Evolutionary conservation across 2,329 filamentous ascomycete genomes (phyloP), one percentile per base, ranked within the genome.

Genomic region (Nectriaceae sp.): DNA sequence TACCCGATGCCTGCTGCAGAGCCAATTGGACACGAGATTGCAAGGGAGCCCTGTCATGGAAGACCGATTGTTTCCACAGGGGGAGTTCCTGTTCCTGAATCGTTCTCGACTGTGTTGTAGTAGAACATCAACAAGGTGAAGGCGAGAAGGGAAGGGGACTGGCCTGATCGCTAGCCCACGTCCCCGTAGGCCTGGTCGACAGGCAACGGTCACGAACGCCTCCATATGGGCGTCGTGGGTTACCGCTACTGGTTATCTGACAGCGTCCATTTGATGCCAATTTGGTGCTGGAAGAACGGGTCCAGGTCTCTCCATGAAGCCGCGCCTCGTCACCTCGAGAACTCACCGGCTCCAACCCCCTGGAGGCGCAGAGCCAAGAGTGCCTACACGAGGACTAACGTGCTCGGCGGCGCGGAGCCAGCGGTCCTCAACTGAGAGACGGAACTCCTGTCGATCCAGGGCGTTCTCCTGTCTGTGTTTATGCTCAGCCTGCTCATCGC

Each of bases 391-490:
- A 42, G 11, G 6, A 29, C 24, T 29, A 29, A 29, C 6, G 24
- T 29, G 24, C 24, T 29, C 6, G 24, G 24, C 24, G 24, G 13
- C 24, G 24, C 13, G 13, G 24, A 29, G 24, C 24, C 24, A 29
- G 6, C 6, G 24, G 24, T 29, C 13, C 24, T 13, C 24, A 29
- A 29, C 13, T 29, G 24, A 6, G 6, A 29, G 13, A 29, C 6
- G 13, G 13, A 20, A 46, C 46, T 44, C 42, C 42, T 46, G 49
- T 41, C 48, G 49, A 52, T 52, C 49, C 21, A 37, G 38, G 24
- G n/a, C n/a, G 33, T 5, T 19, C 6, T 19, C 8, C 16, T 19
- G 33, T 33, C 36, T 33, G 40, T 39, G 45, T 33, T 29, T 15
- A 16, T 35, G 16, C 10, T 16, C 44, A 24, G 31, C 42, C 39